Evolutionary conservation across 75 land plant genomes (phyloP).

Genomic region (Cryptomeria japonica): DNA sequence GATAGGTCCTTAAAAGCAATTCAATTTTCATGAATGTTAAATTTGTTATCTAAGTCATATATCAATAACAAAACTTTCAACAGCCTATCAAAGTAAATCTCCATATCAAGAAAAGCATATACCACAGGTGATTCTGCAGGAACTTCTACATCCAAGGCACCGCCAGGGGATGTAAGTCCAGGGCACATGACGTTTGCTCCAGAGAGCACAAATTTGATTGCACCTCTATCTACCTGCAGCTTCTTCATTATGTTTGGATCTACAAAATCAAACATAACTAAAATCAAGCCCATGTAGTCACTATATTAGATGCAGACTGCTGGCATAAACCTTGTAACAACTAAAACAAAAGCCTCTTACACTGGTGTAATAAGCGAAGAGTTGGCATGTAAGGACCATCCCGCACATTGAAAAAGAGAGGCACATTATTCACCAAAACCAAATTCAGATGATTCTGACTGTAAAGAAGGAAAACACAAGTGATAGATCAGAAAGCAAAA

Average conservation of each 20-base stretch:
- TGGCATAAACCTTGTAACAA: neutral
- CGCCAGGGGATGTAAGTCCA: slow-evolving; percentile 98
- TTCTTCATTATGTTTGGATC: slow-evolving; percentile 97
- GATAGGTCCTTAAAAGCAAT: neutral
- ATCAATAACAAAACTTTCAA: neutral
- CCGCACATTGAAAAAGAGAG: slow-evolving; percentile 93
- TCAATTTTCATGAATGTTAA: neutral
- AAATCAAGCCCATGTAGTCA: neutral
- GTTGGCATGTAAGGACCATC: slow-evolving; percentile 99
- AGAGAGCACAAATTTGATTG: slow-evolving; percentile 94
- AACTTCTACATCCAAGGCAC: slow-evolving; percentile 82
- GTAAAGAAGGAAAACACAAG: neutral
- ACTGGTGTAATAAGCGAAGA: slow-evolving; percentile 90
- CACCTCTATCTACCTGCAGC: slow-evolving; percentile 93
- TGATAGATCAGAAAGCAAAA: neutral
- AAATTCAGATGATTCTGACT: slow-evolving; percentile 97
- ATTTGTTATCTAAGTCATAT: neutral
- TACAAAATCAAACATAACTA: slow-evolving; percentile 25
- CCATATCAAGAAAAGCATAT: slow-evolving; percentile 14
- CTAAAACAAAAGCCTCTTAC: slow-evolving; percentile 33
- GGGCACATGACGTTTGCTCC: slow-evolving; percentile 99
- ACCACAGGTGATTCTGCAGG: slow-evolving; percentile 92
- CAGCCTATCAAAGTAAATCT: neutral
- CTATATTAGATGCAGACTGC: neutral
- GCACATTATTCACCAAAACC: slow-evolving; percentile 95